Evolutionary conservation across 164 flowering plant species (phyloP).

Genomic region (Sedum album): DNA sequence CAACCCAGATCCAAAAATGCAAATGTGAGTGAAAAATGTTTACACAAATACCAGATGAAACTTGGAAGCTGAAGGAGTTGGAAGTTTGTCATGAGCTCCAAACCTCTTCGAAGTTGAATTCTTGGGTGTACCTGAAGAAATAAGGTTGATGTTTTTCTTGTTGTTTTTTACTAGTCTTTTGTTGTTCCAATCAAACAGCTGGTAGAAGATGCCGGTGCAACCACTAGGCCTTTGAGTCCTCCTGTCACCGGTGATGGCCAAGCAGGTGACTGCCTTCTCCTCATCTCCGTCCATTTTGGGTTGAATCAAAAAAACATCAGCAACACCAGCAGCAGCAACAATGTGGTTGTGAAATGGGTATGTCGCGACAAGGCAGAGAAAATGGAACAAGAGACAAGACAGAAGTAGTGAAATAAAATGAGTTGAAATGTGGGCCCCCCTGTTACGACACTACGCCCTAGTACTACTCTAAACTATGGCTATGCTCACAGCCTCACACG

Average conservation of each 20-base stretch:
- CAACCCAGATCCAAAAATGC: too few species aligned
- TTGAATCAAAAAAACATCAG: not conserved
- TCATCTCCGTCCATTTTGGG: not conserved
- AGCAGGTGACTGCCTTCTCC: constrained; percentile 27
- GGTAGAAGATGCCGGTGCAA: constrained; percentile 86
- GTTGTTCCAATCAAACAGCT: constrained; percentile 91
- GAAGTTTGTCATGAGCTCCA: constrained; percentile 64
- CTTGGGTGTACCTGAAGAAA: constrained; percentile 40
- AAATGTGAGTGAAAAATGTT: not conserved
- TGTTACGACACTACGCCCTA: too few species aligned
- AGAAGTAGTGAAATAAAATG: too few species aligned
- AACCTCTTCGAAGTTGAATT: constrained; percentile 51
- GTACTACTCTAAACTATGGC: too few species aligned
- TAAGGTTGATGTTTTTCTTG: constrained; percentile 65
- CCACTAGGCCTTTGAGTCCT: constrained; percentile 51
- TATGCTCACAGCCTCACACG: too few species aligned
- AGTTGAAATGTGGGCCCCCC: too few species aligned
- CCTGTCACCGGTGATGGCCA: constrained; percentile 58
- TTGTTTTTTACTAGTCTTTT: constrained; percentile 74
- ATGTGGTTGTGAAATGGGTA: not conserved
- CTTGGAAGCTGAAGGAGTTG: constrained; percentile 31
- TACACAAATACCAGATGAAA: constrained; percentile 48
- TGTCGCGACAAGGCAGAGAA: not conserved
- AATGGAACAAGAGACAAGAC: too few species aligned
- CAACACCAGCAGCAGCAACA: not conserved